Conservation (phyloP, 2,329 filamentous ascomycete species). For the Colletotrichum theobromicola region DNA sequence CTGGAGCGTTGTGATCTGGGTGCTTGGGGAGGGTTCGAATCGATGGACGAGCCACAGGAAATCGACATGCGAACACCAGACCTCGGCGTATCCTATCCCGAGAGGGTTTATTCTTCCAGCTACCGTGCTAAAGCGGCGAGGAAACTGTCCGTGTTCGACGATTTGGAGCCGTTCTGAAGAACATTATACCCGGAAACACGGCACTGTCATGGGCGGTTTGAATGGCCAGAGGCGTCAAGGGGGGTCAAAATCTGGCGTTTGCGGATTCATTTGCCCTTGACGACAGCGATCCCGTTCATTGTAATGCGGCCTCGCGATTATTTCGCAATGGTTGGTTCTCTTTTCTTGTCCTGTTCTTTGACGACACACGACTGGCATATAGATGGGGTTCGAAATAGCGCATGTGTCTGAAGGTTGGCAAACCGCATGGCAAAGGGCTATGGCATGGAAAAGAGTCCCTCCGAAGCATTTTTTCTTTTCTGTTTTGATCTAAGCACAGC, state of each 20-base stretch:
- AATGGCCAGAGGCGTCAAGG: background rate
- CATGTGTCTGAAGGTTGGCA: background rate
- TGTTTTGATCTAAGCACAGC: constrained; percentile 14
- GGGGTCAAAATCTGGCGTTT: background rate
- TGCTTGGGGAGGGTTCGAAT: constrained; percentile 6
- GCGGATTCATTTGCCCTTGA: background rate
- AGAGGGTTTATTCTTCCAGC: background rate
- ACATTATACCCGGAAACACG: constrained; percentile 15
- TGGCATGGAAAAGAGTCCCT: background rate
- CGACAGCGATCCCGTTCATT: background rate
- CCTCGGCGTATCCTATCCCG: background rate
- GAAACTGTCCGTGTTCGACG: constrained; percentile 14
- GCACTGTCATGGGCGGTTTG: background rate
- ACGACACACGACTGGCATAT: background rate
- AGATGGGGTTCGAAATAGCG: background rate
- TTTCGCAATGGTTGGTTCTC: background rate
- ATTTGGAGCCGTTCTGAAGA: constrained; percentile 27
- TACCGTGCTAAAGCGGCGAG: background rate
- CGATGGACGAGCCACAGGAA: background rate
- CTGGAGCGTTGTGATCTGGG: constrained; percentile 56
- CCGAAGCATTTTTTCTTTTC: background rate
- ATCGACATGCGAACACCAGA: background rate
- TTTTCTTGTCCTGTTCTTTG: background rate
- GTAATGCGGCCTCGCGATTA: background rate
- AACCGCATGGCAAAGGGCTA: background rate